These are phyloP conservation scores for Mortierella alpina DNA, from an alignment of 192 early-diverging fungal species.

Conservation along the genomic window DNA sequence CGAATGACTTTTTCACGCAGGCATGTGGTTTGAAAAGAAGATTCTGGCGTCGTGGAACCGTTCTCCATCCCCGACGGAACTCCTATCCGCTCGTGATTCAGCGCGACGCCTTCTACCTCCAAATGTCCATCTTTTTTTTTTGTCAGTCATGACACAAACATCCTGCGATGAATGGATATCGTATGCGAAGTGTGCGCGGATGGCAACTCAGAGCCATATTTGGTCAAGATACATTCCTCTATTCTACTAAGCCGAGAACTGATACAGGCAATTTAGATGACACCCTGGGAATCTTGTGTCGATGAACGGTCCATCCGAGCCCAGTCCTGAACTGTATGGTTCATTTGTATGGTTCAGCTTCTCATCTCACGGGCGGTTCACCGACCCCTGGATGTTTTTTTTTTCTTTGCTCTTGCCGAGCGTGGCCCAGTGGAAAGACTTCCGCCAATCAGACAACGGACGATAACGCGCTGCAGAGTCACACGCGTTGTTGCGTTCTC, in stretches of 20 bases:
- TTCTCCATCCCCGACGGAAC: not conserved
- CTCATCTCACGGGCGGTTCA: not conserved
- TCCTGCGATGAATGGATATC: no score
- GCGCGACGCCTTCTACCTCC: not conserved
- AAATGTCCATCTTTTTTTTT: not conserved
- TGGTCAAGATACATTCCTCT: no score
- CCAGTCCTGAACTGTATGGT: no score
- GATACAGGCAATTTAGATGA: no score
- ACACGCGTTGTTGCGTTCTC: slow-evolving; percentile 10
- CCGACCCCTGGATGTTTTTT: not conserved
- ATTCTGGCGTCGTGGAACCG: slow-evolving; percentile 1
- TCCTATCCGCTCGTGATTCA: not conserved
- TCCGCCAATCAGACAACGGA: slow-evolving; percentile 11
- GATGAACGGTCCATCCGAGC: no score
- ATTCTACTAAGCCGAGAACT: no score
- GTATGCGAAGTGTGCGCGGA: no score
- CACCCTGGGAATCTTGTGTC: no score
- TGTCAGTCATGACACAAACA: not conserved
- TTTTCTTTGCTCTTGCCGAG: no score
- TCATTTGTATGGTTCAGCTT: not conserved
- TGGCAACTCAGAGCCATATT: no score
- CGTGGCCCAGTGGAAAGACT: not conserved
- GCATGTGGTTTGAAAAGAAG: not conserved
- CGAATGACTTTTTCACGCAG: no score
- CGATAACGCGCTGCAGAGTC: slow-evolving; percentile 15